Conservation (phyloP, 805 yeast species). For the Debaryomyces maramus region DNA sequence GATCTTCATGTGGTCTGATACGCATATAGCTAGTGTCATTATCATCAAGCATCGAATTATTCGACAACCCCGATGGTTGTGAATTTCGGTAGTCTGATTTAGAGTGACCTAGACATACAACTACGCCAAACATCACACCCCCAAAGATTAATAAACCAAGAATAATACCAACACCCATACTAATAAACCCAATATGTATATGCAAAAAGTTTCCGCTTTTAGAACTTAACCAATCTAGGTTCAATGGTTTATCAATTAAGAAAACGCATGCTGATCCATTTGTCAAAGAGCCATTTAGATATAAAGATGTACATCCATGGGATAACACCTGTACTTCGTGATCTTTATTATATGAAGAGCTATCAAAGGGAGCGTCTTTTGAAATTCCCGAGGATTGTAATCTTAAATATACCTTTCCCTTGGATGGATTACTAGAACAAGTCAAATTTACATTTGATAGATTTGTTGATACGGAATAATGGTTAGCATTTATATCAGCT, state of each 20-base stretch:
- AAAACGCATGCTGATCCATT: constrained; percentile 51
- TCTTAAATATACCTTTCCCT: constrained; percentile 37
- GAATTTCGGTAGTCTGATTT: background rate
- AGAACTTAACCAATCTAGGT: constrained; percentile 59
- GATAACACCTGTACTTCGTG: constrained; percentile 59
- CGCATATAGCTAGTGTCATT: constrained; percentile 37
- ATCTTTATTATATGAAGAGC: constrained; percentile 42
- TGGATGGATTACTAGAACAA: constrained; percentile 25
- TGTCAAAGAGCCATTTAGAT: constrained; percentile 21
- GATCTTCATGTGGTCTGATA: constrained; percentile 34
- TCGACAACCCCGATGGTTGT: background rate
- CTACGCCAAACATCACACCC: constrained; percentile 18
- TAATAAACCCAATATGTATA: constrained; percentile 64
- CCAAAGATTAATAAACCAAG: constrained; percentile 53
- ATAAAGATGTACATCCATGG: constrained; percentile 55
- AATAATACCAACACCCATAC: constrained; percentile 65
- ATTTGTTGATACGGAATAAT: constrained; percentile 47
- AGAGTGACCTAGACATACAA: constrained; percentile 15
- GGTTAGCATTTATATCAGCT: constrained; percentile 15
- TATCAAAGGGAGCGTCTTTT: background rate
- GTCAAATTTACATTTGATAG: constrained; percentile 41
- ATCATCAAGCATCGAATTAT: background rate
- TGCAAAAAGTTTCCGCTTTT: constrained; percentile 47
- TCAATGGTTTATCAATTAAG: constrained; percentile 66
- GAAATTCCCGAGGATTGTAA: constrained; percentile 17